A percentile compares a stretch with the other conserved stretches of the same genome.
Evolutionary conservation across 179 eudicot genomes (phyloP).

Genomic region (Vitellaria paradoxa): DNA sequence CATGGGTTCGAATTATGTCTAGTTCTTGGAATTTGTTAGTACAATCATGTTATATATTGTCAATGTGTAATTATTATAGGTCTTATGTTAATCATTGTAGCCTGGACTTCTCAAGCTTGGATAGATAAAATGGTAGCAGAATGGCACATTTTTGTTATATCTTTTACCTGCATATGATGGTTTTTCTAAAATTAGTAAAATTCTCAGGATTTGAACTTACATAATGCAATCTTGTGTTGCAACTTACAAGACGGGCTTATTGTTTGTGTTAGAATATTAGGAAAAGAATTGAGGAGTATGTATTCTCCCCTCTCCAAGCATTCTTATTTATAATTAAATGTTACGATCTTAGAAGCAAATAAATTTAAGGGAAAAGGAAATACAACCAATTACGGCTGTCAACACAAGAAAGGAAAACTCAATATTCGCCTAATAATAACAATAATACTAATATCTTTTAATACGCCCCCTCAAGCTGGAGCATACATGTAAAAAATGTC

Average conservation of each 20-base stretch:
- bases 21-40: background rate
- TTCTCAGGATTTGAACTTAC: background rate
- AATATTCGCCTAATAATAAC: no score
- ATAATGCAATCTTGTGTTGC: background rate
- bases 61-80: background rate
- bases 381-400: no score
- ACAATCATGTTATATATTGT: background rate
- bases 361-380: no score
- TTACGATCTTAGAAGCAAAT: no score
- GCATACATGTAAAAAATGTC: no score
- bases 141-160: background rate
- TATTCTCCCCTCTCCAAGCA: no score
- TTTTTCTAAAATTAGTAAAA: background rate
- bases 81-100: background rate
- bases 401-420: no score
- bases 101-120: background rate
- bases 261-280: no score
- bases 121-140: background rate
- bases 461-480: no score
- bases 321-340: no score
- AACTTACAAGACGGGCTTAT: background rate
- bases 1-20: background rate
- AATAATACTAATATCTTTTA: no score
- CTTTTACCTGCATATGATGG: background rate
- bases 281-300: no score